Base-by-base conservation (phyloP, 768 basidiomycete genomes). In the Lactifluus subvellereus region DNA sequence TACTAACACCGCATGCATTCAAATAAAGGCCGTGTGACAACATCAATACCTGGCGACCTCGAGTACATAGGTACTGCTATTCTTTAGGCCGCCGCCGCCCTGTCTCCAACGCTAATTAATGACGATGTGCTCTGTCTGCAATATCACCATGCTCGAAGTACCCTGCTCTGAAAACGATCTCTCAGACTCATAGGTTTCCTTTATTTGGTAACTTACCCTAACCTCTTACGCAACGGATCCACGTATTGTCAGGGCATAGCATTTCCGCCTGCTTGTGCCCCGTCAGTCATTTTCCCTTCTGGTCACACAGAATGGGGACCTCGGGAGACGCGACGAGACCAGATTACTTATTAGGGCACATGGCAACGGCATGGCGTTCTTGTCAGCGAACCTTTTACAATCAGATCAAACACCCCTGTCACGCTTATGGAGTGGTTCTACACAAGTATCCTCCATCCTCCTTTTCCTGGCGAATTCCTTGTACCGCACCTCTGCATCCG, bases 301-400 rank as follows among this genome's bases (percentile, higher is more conserved):
- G 20, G 22, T 3, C 11, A 27, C 30, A 16, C 10, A 43, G 18
- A 13, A 27, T 9, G 2, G 55, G 45, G 9, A 32, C 40, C 22
- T 20, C 32, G 22, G 10, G 40, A 20, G 27, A 35, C 11, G 3
- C 2, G 11, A 45, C 14, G n/a, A 18, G 43, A 13, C 8, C 6
- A n/a, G 6, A 11, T 54, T 18, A 6, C 42, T 16, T 9, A 11
- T 20, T 16, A 18, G n/a, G 37, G 18, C 5, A 22, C 38, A 4
- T 27, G 18, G 16, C 42, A 33, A 56, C 49, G 58, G 32, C 58
- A 55, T 55, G 27, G 49, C 48, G 7, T 33, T 54, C 53, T 50
- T 22, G 49, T 60, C 63, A 52, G 63, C 63, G 59, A 56, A 64
- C 57, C 58, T 60, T 59, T 64, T 64, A 53, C 52, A 33, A 30